Percentiles rank a stretch among this genome's conserved stretches.
These are phyloP conservation scores for Musa schizocarpa DNA, from an alignment of 176 grass and related monocot genomes.

Conservation along the genomic window DNA sequence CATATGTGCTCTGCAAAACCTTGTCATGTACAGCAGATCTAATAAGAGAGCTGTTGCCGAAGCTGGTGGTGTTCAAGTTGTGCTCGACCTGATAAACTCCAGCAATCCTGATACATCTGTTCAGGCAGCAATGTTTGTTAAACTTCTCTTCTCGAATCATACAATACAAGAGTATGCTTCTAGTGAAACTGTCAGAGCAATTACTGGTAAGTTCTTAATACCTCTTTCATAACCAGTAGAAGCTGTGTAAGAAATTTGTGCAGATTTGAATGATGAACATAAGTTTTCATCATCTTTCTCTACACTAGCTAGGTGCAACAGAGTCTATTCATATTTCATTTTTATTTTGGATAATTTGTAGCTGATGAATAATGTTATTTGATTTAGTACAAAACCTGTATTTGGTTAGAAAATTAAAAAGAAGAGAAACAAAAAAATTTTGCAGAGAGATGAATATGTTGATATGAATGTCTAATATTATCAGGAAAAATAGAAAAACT, in stretches of 20 bases:
- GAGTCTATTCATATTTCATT: background rate
- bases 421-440: background rate
- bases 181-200: slow-evolving; percentile 96
- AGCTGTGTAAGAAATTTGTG: background rate
- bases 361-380: background rate
- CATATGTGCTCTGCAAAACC: slow-evolving; percentile 95
- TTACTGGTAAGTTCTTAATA: slow-evolving; percentile 60
- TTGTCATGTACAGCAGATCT: slow-evolving; percentile 96
- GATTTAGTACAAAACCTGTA: background rate
- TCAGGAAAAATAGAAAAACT: no score
- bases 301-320: background rate
- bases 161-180: slow-evolving; percentile 99
- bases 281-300: background rate
- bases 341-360: background rate
- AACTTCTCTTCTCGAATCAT: slow-evolving; percentile 95
- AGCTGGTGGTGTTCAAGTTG: slow-evolving; percentile 95
- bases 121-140: slow-evolving; percentile 99
- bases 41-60: slow-evolving; percentile 99
- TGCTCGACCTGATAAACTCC: slow-evolving; percentile 95
- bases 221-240: background rate
- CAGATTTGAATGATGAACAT: background rate
- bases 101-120: slow-evolving; percentile 99
- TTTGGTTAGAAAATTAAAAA: background rate
- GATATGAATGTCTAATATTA: background rate
- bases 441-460: background rate